Percentiles rank a stretch among this genome's conserved stretches.
These are phyloP conservation scores for Wickerhamomyces strasburgensis DNA, from an alignment of 805 yeast species.

Conservation along the genomic window DNA sequence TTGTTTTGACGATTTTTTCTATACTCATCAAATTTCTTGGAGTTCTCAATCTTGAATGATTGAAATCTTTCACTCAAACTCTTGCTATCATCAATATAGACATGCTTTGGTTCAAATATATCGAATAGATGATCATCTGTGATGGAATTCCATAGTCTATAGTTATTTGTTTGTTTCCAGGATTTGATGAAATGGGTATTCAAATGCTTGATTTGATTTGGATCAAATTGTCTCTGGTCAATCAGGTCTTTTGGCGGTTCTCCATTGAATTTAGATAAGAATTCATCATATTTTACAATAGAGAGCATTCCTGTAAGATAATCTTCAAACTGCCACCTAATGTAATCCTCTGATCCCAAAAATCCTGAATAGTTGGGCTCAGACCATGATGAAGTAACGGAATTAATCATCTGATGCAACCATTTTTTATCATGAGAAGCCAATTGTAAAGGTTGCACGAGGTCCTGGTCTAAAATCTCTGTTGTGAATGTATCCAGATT, in stretches of 20 bases:
- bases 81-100: conserved; percentile 22
- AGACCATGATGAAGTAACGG: conserved; percentile 31
- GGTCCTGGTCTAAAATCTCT: conserved; percentile 40
- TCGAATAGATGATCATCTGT: conserved; percentile 73
- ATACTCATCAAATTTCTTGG: conserved; percentile 23
- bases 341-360: conserved; percentile 80
- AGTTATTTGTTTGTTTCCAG: conserved; percentile 57
- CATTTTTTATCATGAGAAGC: conserved; percentile 69
- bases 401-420: conserved; percentile 51
- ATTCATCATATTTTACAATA: conserved; percentile 63
- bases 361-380: conserved; percentile 44
- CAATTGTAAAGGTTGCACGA: conserved; percentile 41
- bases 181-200: conserved; percentile 39
- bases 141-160: conserved; percentile 42
- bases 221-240: conserved; percentile 25
- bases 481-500: conserved; percentile 52
- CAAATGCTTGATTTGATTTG: conserved; percentile 36
- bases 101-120: conserved; percentile 45
- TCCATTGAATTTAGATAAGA: conserved; percentile 35
- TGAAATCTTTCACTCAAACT: conserved; percentile 25
- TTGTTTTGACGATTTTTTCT: conserved; percentile 10
- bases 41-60: conserved; percentile 27
- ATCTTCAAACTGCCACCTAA: conserved; percentile 85
- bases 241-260: conserved; percentile 29
- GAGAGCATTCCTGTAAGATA: conserved; percentile 74